phyloP scores from a whole-genome alignment of 148 eudicot genomes.

The Dianthus caryophyllus region DNA sequence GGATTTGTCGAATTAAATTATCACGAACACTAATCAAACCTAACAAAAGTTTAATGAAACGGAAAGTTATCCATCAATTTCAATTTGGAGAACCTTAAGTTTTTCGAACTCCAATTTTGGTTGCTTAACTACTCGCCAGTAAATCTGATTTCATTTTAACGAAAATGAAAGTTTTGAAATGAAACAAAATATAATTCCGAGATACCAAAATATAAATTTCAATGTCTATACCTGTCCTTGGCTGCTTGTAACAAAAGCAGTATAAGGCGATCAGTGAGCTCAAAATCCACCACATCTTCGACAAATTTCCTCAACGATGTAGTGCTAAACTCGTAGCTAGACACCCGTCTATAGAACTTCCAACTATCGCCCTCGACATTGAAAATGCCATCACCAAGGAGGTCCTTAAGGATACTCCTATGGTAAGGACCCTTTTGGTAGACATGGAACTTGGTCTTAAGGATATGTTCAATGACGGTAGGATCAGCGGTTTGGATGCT shows the following conservation, averaged over 20 bases:
- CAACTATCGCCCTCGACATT: constrained; percentile 37
- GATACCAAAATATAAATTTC: no score
- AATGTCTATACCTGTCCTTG: no score
- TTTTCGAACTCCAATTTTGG: no score
- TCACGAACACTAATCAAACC: no score
- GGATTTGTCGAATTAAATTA: no score
- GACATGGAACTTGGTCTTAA: constrained; percentile 18
- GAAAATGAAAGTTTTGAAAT: no score
- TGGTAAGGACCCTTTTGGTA: constrained; percentile 32
- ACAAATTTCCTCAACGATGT: constrained; percentile 34
- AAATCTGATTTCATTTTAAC: no score
- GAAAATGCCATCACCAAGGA: constrained; percentile 44
- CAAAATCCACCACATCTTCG: constrained; percentile 35
- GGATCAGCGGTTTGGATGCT: constrained; percentile 22
- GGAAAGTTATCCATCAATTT: no score
- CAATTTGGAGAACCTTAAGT: no score
- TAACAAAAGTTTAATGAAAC: no score
- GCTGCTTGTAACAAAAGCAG: constrained; percentile 26
- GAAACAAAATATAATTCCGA: no score
- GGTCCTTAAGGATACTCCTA: constrained; percentile 16
- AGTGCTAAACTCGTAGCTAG: constrained; percentile 41
- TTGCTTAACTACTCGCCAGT: no score
- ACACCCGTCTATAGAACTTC: constrained; percentile 44
- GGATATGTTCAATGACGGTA: constrained; percentile 12
- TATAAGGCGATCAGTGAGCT: constrained; percentile 31